Base-by-base conservation (phyloP, 192 early-diverging fungal species). In the Coemansia reversa region DNA sequence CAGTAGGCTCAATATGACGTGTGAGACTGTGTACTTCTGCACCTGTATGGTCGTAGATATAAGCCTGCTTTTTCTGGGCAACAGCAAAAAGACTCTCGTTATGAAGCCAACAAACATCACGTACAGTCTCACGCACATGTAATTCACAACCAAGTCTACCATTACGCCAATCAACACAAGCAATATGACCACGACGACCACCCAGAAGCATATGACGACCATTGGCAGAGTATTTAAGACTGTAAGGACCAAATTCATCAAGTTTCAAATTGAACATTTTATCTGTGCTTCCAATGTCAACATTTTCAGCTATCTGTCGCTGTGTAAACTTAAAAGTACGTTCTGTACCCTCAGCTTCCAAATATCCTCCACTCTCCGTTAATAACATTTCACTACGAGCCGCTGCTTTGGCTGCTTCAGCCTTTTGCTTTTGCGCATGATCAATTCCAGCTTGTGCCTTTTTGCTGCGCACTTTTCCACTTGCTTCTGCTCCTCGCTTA, bases 51-150 rank as follows among this genome's bases (percentile, higher is more conserved):
- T 98, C 94, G 74, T 98, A 98, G 50, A 98, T 94, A 64, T 92
- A 98, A 0, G 89, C 93, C 64, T 93, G 89, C 76, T 92, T 90
- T 72, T 97, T 96, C 85, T 98, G 96, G 20, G 96, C 96, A 27
- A 90, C 94, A 11, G 96, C 96, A 74, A 95, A 92, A 82, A 96
- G 69, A 20, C 84, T 92, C 79, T 96, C 89, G 78, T 98, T 94
- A 66, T 98, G 96, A 48, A 98, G 88, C 94, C 94, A 98, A 29
- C 84, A 87, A 59, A 95, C 94, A 83, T 95, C 94, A 24, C 93
- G 89, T 0, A 96, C 85, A 2, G 92, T 92, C 74, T 98, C 96
- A 30, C 85, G 87, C 39, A 98, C 79, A 62, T 96, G 91, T 33
- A 94, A 58, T 66, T 98, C 96, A 69, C 85, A 89, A 11, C 72